Conservation (phyloP, 1,284 basidiomycete species). For the Ganoderma multipileum region DNA sequence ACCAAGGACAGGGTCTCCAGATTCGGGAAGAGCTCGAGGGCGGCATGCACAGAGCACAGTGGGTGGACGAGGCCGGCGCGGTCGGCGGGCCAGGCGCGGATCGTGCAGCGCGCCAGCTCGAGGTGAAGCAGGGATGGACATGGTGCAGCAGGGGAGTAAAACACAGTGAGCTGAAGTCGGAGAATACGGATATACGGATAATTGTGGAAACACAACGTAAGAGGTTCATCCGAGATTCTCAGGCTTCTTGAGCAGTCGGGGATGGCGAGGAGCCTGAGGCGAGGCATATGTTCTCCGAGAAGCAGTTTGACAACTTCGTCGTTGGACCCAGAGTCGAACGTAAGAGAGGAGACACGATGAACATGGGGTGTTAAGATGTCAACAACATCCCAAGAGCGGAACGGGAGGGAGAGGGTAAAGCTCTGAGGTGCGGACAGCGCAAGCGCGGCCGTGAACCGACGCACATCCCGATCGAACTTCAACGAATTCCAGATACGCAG, state of each 20-base stretch:
- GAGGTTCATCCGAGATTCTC: not conserved
- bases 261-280: not conserved
- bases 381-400: not conserved
- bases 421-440: not conserved
- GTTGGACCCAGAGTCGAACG: not conserved
- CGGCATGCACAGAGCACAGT: not conserved
- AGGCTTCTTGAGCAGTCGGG: not conserved
- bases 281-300: not conserved
- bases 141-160: not conserved
- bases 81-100: not conserved
- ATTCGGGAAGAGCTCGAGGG: not conserved
- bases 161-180: not conserved
- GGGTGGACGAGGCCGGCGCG: not conserved
- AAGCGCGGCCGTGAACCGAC: not conserved
- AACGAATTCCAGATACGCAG: not conserved
- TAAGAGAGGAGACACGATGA: not conserved
- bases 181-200: not conserved
- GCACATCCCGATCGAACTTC: not conserved
- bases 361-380: not conserved
- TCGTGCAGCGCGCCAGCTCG: not conserved
- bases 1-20: not conserved
- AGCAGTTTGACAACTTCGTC: not conserved
- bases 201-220: not conserved
- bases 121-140: not conserved
- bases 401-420: not conserved